Evolutionary conservation across 2,329 filamentous ascomycete species (phyloP).

Genomic region (Microdochium paspali): DNA sequence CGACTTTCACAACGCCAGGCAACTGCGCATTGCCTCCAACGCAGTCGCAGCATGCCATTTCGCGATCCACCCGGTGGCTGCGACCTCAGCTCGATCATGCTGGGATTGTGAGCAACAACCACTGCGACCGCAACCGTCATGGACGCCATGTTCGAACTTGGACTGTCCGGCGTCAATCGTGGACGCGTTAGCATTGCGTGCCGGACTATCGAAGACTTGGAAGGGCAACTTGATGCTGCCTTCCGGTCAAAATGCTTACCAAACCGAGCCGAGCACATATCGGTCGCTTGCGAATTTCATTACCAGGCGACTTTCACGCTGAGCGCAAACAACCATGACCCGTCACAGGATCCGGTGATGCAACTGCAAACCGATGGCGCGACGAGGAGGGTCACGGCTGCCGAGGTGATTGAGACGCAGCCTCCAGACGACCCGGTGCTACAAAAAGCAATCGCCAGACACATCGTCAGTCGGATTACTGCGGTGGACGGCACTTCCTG

Average conservation of each 20-base stretch:
- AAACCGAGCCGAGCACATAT: constrained; percentile 39
- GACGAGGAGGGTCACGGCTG: constrained; percentile 29
- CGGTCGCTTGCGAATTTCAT: constrained; percentile 35
- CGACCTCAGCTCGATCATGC: too few species aligned
- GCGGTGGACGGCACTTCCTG: constrained; percentile 38
- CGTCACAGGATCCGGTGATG: constrained; percentile 15
- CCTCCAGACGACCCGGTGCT: constrained; percentile 34
- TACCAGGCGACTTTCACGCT: constrained; percentile 33
- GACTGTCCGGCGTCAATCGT: constrained; percentile 10
- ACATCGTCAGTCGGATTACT: constrained; percentile 33
- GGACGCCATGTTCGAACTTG: constrained; percentile 15
- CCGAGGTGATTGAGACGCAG: constrained; percentile 38
- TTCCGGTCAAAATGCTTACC: constrained; percentile 32
- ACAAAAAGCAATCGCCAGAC: constrained; percentile 38
- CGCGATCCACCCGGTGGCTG: too few species aligned
- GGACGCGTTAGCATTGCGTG: constrained; percentile 20
- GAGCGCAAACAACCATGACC: constrained; percentile 23
- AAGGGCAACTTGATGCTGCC: constrained; percentile 29
- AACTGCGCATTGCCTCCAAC: not conserved
- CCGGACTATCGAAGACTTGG: constrained; percentile 34
- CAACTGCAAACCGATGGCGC: constrained; percentile 16
- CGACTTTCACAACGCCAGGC: constrained; percentile 17
- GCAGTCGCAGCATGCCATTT: too few species aligned
- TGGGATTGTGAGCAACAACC: too few species aligned
- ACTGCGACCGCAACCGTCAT: constrained; percentile 6